Evolutionary conservation across 1,284 basidiomycete species (phyloP), one percentile per base, ranked within the genome.

Genomic region (Moesziomyces aphidis): DNA sequence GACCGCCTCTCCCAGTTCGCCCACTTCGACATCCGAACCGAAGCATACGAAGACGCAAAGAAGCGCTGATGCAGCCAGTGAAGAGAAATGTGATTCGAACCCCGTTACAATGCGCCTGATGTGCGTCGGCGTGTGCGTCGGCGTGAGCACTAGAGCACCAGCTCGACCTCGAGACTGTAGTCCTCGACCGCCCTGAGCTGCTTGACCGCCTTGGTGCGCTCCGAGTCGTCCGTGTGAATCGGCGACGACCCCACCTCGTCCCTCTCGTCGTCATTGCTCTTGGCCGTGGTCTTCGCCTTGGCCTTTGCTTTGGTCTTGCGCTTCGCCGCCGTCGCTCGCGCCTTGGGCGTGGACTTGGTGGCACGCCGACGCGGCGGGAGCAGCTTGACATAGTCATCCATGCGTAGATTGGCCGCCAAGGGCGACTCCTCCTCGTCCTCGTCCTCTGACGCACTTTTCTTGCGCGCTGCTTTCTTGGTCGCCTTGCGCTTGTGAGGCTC

Each of bases 1-100:
- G 87, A 89, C 72, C 87, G 93, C 22, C 84, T 95, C 61, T 86
- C 87, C 70, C 86, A 86, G 24, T 89, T 87, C 17, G 89, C 88
- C 2, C 83, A 85, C 34, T 88, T 92, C 51, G 83, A 87, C 55
- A 89, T 91, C 74, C 87, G 36, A 0, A 71, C 68, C 19, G 48
- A 67, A 9, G 39, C 31, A 24, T 75, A 48, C 15, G 49, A 60
- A 11, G 50, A 65, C 19, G 43, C 31, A 15, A 60, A 43, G 19
- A 68, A 64, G 61, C 19, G 28, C 22, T 61, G 51, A 50, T 68
- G 46, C 64, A 48, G 34, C 6, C 31, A 13, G 26, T 28, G 26
- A 28, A 28, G 24, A 26, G 26, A 28, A 28, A 28, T 28, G 8
- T 8, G 26, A 28, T 28, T 28, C 26, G 26, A 7, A 6, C 26